These are phyloP conservation scores for Rhizopus arrhizus DNA, from an alignment of 371 early-diverging fungal species.

Conservation along the genomic window DNA sequence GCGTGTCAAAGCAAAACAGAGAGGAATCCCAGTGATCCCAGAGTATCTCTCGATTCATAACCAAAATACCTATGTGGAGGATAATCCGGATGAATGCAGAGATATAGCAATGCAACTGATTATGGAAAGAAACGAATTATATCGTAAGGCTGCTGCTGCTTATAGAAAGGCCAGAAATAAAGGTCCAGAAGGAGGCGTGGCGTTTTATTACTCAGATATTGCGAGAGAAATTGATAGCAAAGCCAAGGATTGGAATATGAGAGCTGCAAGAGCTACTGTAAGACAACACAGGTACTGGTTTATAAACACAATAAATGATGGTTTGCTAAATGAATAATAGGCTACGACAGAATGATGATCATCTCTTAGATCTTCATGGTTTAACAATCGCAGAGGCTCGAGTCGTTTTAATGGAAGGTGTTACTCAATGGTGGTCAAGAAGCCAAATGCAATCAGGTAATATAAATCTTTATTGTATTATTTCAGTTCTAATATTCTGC, in stretches of 20 bases:
- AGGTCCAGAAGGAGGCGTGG: slow-evolving; percentile 61
- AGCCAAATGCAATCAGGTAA: slow-evolving; percentile 55
- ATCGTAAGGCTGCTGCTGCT: slow-evolving; percentile 63
- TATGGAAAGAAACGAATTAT: slow-evolving; percentile 63
- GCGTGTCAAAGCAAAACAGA: slow-evolving; percentile 12
- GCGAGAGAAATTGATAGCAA: slow-evolving; percentile 62
- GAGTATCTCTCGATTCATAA: slow-evolving; percentile 50
- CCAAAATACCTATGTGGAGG: slow-evolving; percentile 50
- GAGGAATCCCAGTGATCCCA: slow-evolving; percentile 42
- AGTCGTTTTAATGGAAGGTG: slow-evolving; percentile 60
- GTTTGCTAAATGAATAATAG: slow-evolving; percentile 25
- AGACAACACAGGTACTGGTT: slow-evolving; percentile 48
- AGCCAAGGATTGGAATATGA: slow-evolving; percentile 73
- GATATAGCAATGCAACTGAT: slow-evolving; percentile 51
- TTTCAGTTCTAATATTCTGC: neutral
- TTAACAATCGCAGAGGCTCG: slow-evolving; percentile 66
- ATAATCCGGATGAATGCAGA: slow-evolving; percentile 67
- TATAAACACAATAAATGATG: neutral
- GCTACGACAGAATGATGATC: slow-evolving; percentile 52
- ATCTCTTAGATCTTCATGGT: slow-evolving; percentile 72
- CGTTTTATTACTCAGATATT: slow-evolving; percentile 70
- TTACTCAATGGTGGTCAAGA: slow-evolving; percentile 65
- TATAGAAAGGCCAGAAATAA: slow-evolving; percentile 56
- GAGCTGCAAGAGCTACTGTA: slow-evolving; percentile 70
- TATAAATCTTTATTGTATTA: neutral